phyloP scores from a whole-genome alignment of 352 stramenopile genomes.

The Aphanomyces invadans region DNA sequence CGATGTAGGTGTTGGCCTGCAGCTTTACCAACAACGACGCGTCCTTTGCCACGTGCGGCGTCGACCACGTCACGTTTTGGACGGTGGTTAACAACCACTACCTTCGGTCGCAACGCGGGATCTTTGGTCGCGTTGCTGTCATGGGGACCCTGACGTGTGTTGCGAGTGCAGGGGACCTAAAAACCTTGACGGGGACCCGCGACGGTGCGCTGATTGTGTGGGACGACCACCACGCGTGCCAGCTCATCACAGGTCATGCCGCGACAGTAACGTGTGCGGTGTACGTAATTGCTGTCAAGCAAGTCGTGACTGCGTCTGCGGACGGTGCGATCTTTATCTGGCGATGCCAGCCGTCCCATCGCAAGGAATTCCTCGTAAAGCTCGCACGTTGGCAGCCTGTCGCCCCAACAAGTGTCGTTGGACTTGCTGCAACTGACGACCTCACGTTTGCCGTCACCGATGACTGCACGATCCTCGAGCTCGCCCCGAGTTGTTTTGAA shows the following conservation, averaged over 20 bases:
- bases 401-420: background rate
- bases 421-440: background rate
- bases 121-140: slow-evolving; percentile 19
- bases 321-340: slow-evolving; percentile 19
- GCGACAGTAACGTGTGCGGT: slow-evolving; percentile 11
- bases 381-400: background rate
- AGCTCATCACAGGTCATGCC: slow-evolving; percentile 1
- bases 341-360: background rate
- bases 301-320: slow-evolving; percentile 8
- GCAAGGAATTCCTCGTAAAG: background rate
- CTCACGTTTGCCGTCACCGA: slow-evolving; percentile 9
- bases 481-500: slow-evolving; percentile 7
- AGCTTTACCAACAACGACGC: slow-evolving; percentile 12
- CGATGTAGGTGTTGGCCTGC: slow-evolving; percentile 11
- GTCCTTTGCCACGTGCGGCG: slow-evolving; percentile 16
- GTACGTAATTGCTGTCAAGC: background rate
- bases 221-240: slow-evolving; percentile 13
- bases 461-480: slow-evolving; percentile 5
- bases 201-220: slow-evolving; percentile 19
- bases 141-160: slow-evolving; percentile 2
- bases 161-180: background rate
- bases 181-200: slow-evolving; percentile 2
- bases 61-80: slow-evolving; percentile 22
- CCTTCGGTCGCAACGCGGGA: slow-evolving; percentile 14
- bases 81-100: slow-evolving; percentile 20